phyloP scores from a whole-genome alignment of 1,284 basidiomycete genomes.

The Irpex sp. region DNA sequence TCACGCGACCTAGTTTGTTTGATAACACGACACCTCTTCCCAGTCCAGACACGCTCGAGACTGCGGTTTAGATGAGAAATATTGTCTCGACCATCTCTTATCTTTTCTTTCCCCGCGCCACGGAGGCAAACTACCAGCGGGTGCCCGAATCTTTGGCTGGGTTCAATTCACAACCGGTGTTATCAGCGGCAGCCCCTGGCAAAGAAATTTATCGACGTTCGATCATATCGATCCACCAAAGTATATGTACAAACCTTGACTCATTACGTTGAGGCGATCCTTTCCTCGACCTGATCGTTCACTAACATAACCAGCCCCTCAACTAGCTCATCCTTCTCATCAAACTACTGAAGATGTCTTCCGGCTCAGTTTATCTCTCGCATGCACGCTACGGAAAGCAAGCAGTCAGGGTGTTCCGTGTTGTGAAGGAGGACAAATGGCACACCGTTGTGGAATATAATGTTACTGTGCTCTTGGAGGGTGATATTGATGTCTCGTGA shows the following conservation, averaged over 20 bases:
- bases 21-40: background rate
- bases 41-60: background rate
- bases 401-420: slow-evolving; percentile 76
- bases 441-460: slow-evolving; percentile 82
- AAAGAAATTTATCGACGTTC: background rate
- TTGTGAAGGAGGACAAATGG: slow-evolving; percentile 70
- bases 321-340: background rate
- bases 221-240: background rate
- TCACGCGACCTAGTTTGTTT: background rate
- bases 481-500: slow-evolving; percentile 70
- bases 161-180: background rate
- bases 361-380: slow-evolving; percentile 30
- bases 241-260: background rate
- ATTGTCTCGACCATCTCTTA: background rate
- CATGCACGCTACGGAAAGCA: slow-evolving; percentile 82
- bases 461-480: slow-evolving; percentile 76
- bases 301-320: background rate
- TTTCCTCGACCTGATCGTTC: background rate
- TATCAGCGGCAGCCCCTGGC: background rate
- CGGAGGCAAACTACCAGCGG: background rate
- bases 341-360: background rate
- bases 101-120: background rate
- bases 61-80: background rate
- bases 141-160: background rate
- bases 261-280: background rate